Conservation (phyloP, 352 stramenopile species). For the Hyaloperonospora arabidopsidis region DNA sequence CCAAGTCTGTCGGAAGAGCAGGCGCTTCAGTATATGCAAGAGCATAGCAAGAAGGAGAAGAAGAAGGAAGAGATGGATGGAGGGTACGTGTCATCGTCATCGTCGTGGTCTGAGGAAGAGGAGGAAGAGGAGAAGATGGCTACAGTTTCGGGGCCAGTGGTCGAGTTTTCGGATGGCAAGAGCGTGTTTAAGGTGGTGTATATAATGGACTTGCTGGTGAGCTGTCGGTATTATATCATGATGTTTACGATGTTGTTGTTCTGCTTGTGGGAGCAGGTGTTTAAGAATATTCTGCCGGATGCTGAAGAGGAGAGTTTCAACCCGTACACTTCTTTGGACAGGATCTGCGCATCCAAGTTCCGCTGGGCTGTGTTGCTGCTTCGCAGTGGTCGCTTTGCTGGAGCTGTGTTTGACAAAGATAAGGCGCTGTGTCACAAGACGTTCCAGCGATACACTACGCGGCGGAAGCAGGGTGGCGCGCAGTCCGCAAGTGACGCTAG, state of each 20-base stretch:
- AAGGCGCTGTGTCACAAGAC: slow-evolving; percentile 89
- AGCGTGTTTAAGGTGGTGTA: slow-evolving; percentile 62
- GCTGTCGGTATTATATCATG: no score
- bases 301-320: slow-evolving; percentile 50
- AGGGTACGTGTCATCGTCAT: slow-evolving; percentile 26
- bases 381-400: slow-evolving; percentile 88
- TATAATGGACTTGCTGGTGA: no score
- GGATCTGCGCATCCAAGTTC: slow-evolving; percentile 48
- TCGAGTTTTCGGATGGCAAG: slow-evolving; percentile 66
- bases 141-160: slow-evolving; percentile 57
- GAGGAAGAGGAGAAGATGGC: slow-evolving; percentile 39
- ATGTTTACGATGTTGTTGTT: neutral
- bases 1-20: slow-evolving; percentile 36
- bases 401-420: slow-evolving; percentile 83
- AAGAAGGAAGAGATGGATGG: slow-evolving; percentile 16
- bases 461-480: slow-evolving; percentile 89
- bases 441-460: slow-evolving; percentile 89
- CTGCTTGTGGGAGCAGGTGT: slow-evolving; percentile 27
- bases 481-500: slow-evolving; percentile 84
- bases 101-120: slow-evolving; percentile 42
- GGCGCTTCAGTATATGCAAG: slow-evolving; percentile 22
- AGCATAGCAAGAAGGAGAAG: slow-evolving; percentile 20
- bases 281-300: slow-evolving; percentile 57
- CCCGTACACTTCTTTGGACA: slow-evolving; percentile 42
- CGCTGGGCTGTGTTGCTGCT: slow-evolving; percentile 86